A percentile compares a stretch with the other conserved stretches of the same genome.
These are phyloP conservation scores for Macroventuria anomochaeta DNA, from an alignment of 2,329 filamentous ascomycete genomes.

Conservation along the genomic window DNA sequence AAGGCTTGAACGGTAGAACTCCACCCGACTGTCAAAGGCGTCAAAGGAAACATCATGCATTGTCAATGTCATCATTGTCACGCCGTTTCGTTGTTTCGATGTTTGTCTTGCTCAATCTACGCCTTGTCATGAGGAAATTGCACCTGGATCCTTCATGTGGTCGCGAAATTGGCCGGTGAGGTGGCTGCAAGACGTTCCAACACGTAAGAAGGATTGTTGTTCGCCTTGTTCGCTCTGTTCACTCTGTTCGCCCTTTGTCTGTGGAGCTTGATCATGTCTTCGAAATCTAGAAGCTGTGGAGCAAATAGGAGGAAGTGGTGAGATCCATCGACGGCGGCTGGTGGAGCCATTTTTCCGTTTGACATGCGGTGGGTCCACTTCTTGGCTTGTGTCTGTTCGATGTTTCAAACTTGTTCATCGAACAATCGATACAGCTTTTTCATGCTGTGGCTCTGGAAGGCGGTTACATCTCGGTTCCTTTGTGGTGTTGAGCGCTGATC, in stretches of 20 bases:
- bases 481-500: background rate
- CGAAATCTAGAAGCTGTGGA: constrained; percentile 16
- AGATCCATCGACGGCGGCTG: constrained; percentile 1
- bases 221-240: background rate
- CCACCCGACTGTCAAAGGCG: constrained; percentile 24
- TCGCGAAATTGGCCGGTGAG: constrained; percentile 8
- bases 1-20: constrained; percentile 21
- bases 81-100: background rate
- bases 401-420: constrained; percentile 17
- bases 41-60: constrained; percentile 37
- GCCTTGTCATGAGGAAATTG: constrained; percentile 10
- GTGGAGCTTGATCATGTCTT: constrained; percentile 13
- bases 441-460: constrained; percentile 5
- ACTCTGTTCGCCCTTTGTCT: constrained; percentile 1
- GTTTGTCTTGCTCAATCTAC: background rate
- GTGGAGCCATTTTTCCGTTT: constrained; percentile 6
- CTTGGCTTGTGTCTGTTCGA: constrained; percentile 8
- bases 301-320: background rate
- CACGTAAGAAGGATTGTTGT: background rate
- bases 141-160: constrained; percentile 6
- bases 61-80: constrained; percentile 12
- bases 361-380: constrained; percentile 4
- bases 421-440: constrained; percentile 14
- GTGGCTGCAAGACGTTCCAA: constrained; percentile 8
- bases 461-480: constrained; percentile 2